Conservation (phyloP, 2,329 filamentous ascomycete species). For the Pseudocercospora cruenta region DNA sequence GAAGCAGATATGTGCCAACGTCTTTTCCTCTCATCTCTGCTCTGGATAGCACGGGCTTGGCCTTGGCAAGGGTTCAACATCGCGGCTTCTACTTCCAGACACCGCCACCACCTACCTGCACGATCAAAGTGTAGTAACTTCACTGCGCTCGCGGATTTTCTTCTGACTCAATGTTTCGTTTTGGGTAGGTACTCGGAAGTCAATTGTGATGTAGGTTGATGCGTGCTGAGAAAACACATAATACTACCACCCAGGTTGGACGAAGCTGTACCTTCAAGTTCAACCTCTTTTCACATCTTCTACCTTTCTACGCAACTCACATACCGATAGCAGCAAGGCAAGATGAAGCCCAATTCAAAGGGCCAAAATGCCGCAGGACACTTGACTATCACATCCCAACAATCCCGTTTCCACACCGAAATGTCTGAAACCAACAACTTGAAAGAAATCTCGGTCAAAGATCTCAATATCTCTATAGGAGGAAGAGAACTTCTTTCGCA, state of each 20-base stretch:
- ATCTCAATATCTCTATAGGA: constrained; percentile 69
- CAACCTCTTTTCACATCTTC: neutral
- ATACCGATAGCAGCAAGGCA: no score
- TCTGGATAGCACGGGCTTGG: neutral
- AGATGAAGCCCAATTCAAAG: neutral
- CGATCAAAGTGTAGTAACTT: neutral
- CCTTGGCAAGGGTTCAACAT: neutral
- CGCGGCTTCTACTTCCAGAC: constrained; percentile 5
- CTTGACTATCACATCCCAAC: constrained; percentile 30
- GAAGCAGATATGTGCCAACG: neutral
- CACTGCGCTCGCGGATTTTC: neutral
- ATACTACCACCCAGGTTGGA: no score
- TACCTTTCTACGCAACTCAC: no score
- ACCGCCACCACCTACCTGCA: neutral
- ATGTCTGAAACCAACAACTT: constrained; percentile 29
- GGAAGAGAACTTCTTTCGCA: constrained; percentile 67
- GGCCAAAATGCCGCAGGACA: neutral
- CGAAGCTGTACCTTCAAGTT: no score
- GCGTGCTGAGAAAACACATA: no score
- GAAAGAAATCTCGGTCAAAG: constrained; percentile 58
- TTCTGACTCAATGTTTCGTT: neutral
- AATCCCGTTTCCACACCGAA: constrained; percentile 32
- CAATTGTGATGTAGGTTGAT: neutral
- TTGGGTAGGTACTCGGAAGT: neutral
- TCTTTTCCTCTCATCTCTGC: neutral